Evolutionary conservation across 305 asterid genomes (phyloP), one percentile per base, ranked within the genome.

Genomic region (Striga hermonthica): DNA sequence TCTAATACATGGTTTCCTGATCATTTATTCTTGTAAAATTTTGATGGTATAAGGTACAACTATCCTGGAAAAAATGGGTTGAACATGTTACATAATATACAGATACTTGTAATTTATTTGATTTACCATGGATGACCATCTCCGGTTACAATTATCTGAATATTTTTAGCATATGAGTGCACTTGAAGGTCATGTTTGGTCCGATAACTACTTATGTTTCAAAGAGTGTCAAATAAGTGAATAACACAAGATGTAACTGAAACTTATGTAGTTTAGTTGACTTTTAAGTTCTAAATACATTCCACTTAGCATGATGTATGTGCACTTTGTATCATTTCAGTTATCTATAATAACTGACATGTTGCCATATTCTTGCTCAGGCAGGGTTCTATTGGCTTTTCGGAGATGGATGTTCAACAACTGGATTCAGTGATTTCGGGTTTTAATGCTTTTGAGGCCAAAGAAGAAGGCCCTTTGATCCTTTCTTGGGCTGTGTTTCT

Each of bases 401-500:
- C 97, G 39, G 82, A 83, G 79, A 75, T 65, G 73, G 99, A 93
- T 76, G 63, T 93, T 67, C 89, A 75, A 73, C 91, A 88, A 65
- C 85, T 93, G 76, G 97, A 93, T 74, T 68, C 75, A 45, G 72
- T 76, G 50, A 60, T 93, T 53, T 82, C 95, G 59, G 71, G 74
- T 61, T 72, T 91, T 55, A 78, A 81, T 81, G 78, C 78, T 60
- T 76, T 83, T 60, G 86, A 88, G 72, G 83, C 79, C 58, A 90
- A 80, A 76, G 97, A 90, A 79, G 82, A 83, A 9, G 99, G 99
- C 13, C 97, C 93, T 34, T 74, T 93, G 76, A 77, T 90, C 75
- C 94, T 90, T 57, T 86, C 97, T 57, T 93, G 99, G 99, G 96
- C 97, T 16, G 90, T 84, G 60, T 90, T 93, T 81, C 92, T 90